These are phyloP conservation scores for Hypericum perforatum DNA, from an alignment of 345 rosid genomes.

Conservation along the genomic window DNA sequence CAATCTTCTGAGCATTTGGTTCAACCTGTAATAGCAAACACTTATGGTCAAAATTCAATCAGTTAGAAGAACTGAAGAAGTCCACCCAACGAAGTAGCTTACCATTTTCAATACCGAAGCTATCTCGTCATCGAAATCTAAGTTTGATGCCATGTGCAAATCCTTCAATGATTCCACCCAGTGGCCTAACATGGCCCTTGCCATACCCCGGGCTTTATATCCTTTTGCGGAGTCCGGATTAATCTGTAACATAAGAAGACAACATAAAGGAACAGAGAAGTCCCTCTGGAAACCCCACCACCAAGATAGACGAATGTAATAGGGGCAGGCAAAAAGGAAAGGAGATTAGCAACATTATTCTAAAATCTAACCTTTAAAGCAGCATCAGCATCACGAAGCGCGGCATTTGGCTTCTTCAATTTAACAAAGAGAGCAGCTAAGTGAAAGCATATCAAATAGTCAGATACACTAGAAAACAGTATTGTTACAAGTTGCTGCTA, in stretches of 20 bases:
- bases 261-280: slow-evolving; percentile 1
- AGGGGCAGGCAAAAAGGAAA: slow-evolving; percentile 5
- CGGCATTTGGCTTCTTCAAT: slow-evolving; percentile 73
- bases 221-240: slow-evolving; percentile 88
- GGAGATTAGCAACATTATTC: too few species aligned
- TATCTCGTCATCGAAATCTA: slow-evolving; percentile 83
- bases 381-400: slow-evolving; percentile 58
- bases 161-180: slow-evolving; percentile 82
- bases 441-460: slow-evolving; percentile 14
- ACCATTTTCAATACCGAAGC: slow-evolving; percentile 61
- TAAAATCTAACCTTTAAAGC: slow-evolving; percentile 69
- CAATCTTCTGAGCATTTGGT: slow-evolving; percentile 60
- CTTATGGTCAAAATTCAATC: not conserved
- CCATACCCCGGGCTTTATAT: slow-evolving; percentile 76
- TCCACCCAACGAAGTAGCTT: slow-evolving; percentile 4
- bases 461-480: slow-evolving; percentile 9
- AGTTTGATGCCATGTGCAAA: slow-evolving; percentile 64
- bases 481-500: not conserved
- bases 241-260: slow-evolving; percentile 33
- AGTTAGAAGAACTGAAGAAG: not conserved
- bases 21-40: slow-evolving; percentile 47
- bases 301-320: slow-evolving; percentile 2
- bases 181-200: slow-evolving; percentile 60
- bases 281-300: slow-evolving; percentile 3
- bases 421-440: slow-evolving; percentile 53